Base-by-base conservation (phyloP, 1,139 yeast genomes). In the Arxiozyma slooffiae region DNA sequence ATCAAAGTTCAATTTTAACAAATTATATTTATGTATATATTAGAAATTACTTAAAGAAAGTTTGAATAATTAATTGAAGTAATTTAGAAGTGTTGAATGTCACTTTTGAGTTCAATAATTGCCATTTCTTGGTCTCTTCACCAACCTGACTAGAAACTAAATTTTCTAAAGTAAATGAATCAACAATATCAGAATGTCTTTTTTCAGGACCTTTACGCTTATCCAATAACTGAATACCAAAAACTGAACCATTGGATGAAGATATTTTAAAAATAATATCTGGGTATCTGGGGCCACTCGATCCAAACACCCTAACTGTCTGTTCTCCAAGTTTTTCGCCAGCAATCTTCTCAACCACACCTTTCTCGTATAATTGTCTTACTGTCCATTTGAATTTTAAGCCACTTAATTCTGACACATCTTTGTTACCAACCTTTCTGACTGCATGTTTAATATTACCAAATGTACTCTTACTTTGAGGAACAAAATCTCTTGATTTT, bases 191-290 rank as follows among this genome's bases (percentile, higher is more conserved):
- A 4, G 51, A 38, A 44, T 57, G 54, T 43, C 52, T 54, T 50
- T 59, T 61, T 30, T 59, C 57, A 11, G 58, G 49, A 23, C 61
- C 57, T 47, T 60, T 59, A 48, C 67, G 55, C 49, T 54, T 61
- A 50, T 66, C 67, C 14, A 56, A 38, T 48, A 66, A 44, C 47
- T 63, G 64, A 34, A 66, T 58, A 7, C 63, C 63, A 50, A 58
- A 67, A 21, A 54, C 56, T 17, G 62, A 52, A 66, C 80, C 81
- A 58, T 76, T 76, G 4, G 76, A 68, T 7, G 79, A 86, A 50
- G 90, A 94, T 41, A 92, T 73, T 9, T 79, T 78, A 60, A 89
- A 81, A 55, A 80, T 81, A 23, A 86, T 74, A 58, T 83, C 86
- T 14, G 87, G 85, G 46, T 80, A 76, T 53, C 77, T 79, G 23